Evolutionary conservation across 306 rosid genomes (phyloP), one percentile per base, ranked within the genome.

Genomic region (Macrotyloma uniflorum): DNA sequence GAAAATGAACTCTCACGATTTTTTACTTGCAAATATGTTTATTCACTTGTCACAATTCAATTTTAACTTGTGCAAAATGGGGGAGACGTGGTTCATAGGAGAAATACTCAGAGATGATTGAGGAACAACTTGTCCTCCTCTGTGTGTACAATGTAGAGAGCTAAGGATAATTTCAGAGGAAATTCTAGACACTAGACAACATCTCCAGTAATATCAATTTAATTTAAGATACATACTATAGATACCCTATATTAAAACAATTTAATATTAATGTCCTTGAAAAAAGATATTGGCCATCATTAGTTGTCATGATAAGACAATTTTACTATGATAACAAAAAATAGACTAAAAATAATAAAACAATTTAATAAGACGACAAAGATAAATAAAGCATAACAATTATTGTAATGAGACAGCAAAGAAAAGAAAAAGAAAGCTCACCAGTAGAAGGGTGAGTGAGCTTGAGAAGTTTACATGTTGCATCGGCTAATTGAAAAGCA

Each of bases 401-500:
- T 14, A 47, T 20, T 50, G 35, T 40, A 55, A 36, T n/a, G 23
- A 33, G 36, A 63, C 32, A 47, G 72, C 4, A 59, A 49, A 70
- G 55, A 78, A 49, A 46, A 72, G 66, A 78, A 28, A 30, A 43
- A 76, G 18, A 80, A 54, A 80, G 65, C 90, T 83, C 42, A 91
- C 94, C 92, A 12, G 74, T 76, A 80, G 86, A 69, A 84, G 85
- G 81, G 71, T 81, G 82, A 86, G 47, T 75, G 68, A 67, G 70
- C 53, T 43, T 78, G 45, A 88, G 88, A 83, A 92, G 87, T 84
- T 85, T 90, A 87, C 86, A 86, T 30, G 85, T 83, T 58, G 95
- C 98, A 75, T 92, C 97, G 0, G 92, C 97, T 81, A 94, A 89
- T 62, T 91, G 88, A 82, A 85, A 89, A 82, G 98, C 95, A 82